These are phyloP conservation scores for Polyporus arcularius DNA, from an alignment of 768 basidiomycete genomes.

Conservation along the genomic window DNA sequence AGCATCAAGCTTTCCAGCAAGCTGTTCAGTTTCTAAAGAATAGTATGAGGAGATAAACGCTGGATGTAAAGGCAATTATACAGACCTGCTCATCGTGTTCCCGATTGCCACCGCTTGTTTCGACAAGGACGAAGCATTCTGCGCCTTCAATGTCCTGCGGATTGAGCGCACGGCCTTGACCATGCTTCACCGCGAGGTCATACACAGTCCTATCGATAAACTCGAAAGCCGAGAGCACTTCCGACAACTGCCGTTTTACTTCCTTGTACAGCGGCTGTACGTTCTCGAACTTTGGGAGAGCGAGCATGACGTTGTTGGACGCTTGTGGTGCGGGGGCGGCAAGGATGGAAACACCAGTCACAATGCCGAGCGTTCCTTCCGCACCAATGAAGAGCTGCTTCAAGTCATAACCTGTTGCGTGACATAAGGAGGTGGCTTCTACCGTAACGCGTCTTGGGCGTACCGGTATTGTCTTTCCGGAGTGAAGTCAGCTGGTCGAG, in stretches of 20 bases:
- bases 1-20: conserved; percentile 80
- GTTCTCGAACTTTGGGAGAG: conserved; percentile 82
- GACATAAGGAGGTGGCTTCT: background rate
- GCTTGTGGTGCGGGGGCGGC: conserved; percentile 82
- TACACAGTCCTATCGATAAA: conserved; percentile 89
- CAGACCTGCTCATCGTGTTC: conserved; percentile 92
- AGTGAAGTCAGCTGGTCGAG: conserved; percentile 87
- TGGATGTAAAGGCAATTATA: background rate
- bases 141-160: conserved; percentile 76
- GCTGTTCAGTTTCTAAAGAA: conserved; percentile 74
- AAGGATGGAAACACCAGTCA: conserved; percentile 94
- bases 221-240: conserved; percentile 97
- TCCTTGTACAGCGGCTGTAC: conserved; percentile 83
- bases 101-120: conserved; percentile 90
- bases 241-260: conserved; percentile 81
- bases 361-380: conserved; percentile 93
- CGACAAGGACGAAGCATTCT: conserved; percentile 87
- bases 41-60: background rate
- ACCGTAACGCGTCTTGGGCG: conserved; percentile 17
- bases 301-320: conserved; percentile 89
- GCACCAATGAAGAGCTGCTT: conserved; percentile 98
- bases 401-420: conserved; percentile 81
- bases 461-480: conserved; percentile 97
- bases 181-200: conserved; percentile 81
- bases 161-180: conserved; percentile 74